A percentile compares a stretch with the other conserved stretches of the same genome.
phyloP scores from a whole-genome alignment of 805 yeast species.

The Cephaloascus albidus region DNA sequence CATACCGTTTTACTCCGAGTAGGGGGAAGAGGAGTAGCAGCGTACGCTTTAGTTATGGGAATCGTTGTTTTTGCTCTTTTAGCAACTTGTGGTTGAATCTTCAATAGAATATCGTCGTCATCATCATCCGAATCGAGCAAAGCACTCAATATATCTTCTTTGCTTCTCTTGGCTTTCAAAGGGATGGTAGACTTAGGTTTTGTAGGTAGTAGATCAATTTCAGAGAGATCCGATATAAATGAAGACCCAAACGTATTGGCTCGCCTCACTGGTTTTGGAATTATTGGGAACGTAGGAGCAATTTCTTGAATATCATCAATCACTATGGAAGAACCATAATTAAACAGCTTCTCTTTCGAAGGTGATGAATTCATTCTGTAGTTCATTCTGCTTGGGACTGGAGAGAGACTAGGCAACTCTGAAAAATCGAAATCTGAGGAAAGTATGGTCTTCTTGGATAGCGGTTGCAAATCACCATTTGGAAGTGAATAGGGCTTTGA shows the following conservation, averaged over 20 bases:
- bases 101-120: too few relatives aligned
- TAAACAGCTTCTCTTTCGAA: too few relatives aligned
- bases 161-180: neutral
- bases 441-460: neutral
- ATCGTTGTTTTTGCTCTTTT: slow-evolving; percentile 10
- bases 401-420: too few relatives aligned
- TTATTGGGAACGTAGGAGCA: neutral
- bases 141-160: neutral
- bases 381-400: too few relatives aligned
- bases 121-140: slow-evolving; percentile 7
- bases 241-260: neutral
- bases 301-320: too few relatives aligned
- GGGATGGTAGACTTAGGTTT: neutral
- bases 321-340: too few relatives aligned
- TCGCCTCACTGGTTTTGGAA: neutral
- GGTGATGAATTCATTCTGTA: too few relatives aligned
- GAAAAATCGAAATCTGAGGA: too few relatives aligned
- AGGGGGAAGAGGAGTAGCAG: neutral
- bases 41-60: neutral
- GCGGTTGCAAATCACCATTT: neutral
- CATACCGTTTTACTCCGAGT: neutral
- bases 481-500: neutral
- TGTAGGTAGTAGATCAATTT: slow-evolving; percentile 1
- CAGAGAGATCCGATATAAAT: slow-evolving; percentile 2
- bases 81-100: too few relatives aligned